These are phyloP conservation scores for Trichoderma simmonsii DNA, from an alignment of 2,329 filamentous ascomycete genomes.

Conservation along the genomic window DNA sequence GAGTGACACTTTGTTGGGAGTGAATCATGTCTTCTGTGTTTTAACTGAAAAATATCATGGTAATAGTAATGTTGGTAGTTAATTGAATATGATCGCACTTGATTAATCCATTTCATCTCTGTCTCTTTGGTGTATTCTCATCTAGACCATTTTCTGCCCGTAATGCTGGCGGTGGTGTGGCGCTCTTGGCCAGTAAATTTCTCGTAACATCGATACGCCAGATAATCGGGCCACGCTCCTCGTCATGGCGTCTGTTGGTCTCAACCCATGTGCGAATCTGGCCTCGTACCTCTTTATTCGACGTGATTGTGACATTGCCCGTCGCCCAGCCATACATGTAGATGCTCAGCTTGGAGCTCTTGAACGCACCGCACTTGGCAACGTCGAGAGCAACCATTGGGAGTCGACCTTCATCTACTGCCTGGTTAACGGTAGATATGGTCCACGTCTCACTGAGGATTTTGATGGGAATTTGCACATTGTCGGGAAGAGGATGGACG, in stretches of 20 bases:
- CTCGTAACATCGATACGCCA: constrained; percentile 36
- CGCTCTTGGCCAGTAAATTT: constrained; percentile 36
- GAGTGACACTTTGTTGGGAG: too few species aligned
- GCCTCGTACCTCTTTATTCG: constrained; percentile 40
- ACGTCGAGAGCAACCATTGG: constrained; percentile 36
- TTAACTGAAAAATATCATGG: not conserved
- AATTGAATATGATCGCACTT: not conserved
- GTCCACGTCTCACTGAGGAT: constrained; percentile 31
- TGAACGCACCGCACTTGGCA: constrained; percentile 32
- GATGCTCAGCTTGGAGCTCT: constrained; percentile 37
- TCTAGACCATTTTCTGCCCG: not conserved
- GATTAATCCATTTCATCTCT: not conserved
- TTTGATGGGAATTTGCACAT: constrained; percentile 36
- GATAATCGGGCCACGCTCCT: constrained; percentile 33
- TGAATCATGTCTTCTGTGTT: not conserved
- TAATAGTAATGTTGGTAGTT: not conserved
- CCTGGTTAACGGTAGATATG: constrained; percentile 25
- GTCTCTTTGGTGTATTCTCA: not conserved
- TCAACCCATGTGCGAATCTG: constrained; percentile 37
- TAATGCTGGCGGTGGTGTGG: constrained; percentile 23
- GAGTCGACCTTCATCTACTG: constrained; percentile 28
- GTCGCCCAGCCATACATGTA: constrained; percentile 41
- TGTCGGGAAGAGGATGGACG: constrained; percentile 29
- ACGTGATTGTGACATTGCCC: constrained; percentile 36
- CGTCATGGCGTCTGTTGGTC: constrained; percentile 26